phyloP scores from a whole-genome alignment of 2,329 filamentous ascomycete genomes.

The Raffaelea deltoideospora region DNA sequence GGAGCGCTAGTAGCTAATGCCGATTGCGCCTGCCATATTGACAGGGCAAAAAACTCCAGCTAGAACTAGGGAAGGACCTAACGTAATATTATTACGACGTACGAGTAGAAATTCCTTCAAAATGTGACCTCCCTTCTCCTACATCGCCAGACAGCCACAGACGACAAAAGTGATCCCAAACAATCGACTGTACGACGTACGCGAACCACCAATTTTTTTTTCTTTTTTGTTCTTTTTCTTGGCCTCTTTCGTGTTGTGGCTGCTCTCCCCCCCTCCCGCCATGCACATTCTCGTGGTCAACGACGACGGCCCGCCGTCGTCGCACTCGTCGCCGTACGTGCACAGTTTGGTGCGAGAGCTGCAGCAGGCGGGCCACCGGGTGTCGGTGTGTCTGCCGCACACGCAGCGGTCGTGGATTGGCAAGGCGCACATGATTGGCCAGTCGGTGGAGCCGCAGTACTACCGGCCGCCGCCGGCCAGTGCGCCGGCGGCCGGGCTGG shows the following conservation, averaged over 20 bases:
- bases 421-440: slow-evolving; percentile 91
- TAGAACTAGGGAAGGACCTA: no score
- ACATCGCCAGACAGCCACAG: no score
- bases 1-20: no score
- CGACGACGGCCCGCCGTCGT: slow-evolving; percentile 68
- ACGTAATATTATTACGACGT: no score
- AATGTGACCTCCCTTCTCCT: no score
- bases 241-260: background rate
- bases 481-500: slow-evolving; percentile 19
- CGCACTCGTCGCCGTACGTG: slow-evolving; percentile 66
- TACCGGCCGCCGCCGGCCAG: slow-evolving; percentile 43
- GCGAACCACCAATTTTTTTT: background rate
- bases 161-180: no score
- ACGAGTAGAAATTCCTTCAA: no score
- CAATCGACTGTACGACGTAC: no score
- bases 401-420: slow-evolving; percentile 95
- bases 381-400: slow-evolving; percentile 83
- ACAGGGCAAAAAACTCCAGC: no score
- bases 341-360: slow-evolving; percentile 59
- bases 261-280: slow-evolving; percentile 28
- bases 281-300: slow-evolving; percentile 58
- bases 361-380: slow-evolving; percentile 62
- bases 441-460: slow-evolving; percentile 71
- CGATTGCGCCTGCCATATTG: no score
- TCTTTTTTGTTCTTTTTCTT: background rate